Conservation (phyloP, 176 grass and related monocot species). For the Chrysopogon serrulatus region DNA sequence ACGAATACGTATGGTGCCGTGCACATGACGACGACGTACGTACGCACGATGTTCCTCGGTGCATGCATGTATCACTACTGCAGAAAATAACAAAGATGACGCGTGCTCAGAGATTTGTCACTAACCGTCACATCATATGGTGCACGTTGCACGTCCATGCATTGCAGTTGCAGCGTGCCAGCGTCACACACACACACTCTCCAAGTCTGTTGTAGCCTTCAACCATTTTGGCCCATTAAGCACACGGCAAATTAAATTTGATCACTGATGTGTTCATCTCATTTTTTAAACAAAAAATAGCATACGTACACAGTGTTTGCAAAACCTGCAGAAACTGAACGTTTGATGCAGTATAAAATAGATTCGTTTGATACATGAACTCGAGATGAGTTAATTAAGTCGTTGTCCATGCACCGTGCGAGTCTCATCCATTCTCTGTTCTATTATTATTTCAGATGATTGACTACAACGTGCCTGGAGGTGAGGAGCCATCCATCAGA, state of each 20-base stretch:
- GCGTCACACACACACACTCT: too few species aligned
- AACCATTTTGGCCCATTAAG: background rate
- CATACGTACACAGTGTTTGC: background rate
- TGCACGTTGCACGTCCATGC: too few species aligned
- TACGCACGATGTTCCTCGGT: background rate
- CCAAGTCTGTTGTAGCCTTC: background rate
- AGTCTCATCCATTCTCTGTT: background rate
- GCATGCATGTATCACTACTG: background rate
- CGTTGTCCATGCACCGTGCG: background rate
- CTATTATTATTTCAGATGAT: slow-evolving; percentile 16
- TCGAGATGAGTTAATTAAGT: background rate
- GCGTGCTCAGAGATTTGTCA: too few species aligned
- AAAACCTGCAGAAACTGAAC: too few species aligned
- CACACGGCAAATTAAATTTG: background rate
- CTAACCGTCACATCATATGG: too few species aligned
- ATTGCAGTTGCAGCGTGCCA: too few species aligned
- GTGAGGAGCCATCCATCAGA: background rate
- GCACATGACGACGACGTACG: background rate
- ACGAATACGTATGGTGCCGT: too few species aligned
- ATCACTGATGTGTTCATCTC: too few species aligned
- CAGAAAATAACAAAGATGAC: too few species aligned
- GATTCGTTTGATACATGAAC: background rate
- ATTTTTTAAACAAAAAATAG: too few species aligned
- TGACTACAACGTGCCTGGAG: slow-evolving; percentile 37
- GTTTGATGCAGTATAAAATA: too few species aligned